phyloP scores from a whole-genome alignment of 345 rosid genomes.

The Arabis hirsuta region DNA sequence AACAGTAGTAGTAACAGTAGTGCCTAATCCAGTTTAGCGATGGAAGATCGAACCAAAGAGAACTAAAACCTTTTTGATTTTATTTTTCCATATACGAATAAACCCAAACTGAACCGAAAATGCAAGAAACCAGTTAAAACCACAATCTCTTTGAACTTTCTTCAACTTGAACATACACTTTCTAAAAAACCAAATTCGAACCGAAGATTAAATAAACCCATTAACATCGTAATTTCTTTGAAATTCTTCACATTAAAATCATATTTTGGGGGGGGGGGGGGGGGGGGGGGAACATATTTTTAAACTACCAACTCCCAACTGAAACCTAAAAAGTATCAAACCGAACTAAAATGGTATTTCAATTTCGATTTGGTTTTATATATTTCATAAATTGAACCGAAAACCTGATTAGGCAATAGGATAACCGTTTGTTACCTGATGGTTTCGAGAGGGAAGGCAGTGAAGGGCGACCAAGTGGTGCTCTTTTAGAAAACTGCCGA shows the following conservation, averaged over 20 bases:
- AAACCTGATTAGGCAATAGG: not conserved
- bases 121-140: not conserved
- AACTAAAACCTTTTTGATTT: not conserved
- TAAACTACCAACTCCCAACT: not conserved
- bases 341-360: not conserved
- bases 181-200: not conserved
- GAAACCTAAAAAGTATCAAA: not conserved
- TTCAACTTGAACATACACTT: not conserved
- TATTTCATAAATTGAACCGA: not conserved
- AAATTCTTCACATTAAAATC: too few relatives aligned
- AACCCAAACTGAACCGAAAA: not conserved
- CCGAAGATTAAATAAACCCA: not conserved
- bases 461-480: slow-evolving; percentile 50
- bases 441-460: slow-evolving; percentile 66
- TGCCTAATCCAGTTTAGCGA: not conserved
- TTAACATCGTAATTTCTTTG: too few relatives aligned
- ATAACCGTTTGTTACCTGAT: slow-evolving; percentile 54
- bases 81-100: not conserved
- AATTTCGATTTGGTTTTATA: not conserved
- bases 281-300: too few relatives aligned
- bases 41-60: not conserved
- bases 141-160: not conserved
- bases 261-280: too few relatives aligned
- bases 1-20: slow-evolving; percentile 14
- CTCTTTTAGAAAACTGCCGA: slow-evolving; percentile 44